Evolutionary conservation across 257 asterid species (phyloP).

Genomic region (Parsonsia alboflavescens): DNA sequence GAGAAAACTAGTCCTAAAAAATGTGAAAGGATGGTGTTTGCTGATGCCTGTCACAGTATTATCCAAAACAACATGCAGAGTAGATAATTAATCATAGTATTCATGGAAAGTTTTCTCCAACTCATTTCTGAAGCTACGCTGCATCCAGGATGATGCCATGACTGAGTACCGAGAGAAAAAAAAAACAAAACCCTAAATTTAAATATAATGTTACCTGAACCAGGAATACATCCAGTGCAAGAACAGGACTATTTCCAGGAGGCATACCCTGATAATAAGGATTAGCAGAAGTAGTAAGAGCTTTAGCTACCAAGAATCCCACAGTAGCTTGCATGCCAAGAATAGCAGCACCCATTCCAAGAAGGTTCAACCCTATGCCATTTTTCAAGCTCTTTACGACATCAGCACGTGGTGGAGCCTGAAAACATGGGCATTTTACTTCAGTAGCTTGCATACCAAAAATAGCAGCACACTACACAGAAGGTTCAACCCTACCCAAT

Average conservation of each 20-base stretch:
- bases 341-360: conserved; percentile 94
- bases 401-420: conserved; percentile 99
- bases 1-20: conserved; percentile 81
- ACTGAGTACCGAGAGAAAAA: not conserved
- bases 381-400: conserved; percentile 81
- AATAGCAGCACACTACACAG: conserved; percentile 76
- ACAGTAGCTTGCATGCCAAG: conserved; percentile 98
- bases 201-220: conserved; percentile 70
- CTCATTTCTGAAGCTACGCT: not conserved
- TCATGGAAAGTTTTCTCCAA: not conserved
- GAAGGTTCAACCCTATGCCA: conserved; percentile 67
- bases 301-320: conserved; percentile 92
- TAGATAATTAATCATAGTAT: not conserved
- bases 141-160: not conserved
- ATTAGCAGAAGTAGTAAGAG: conserved; percentile 83
- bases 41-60: conserved; percentile 63
- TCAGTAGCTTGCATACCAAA: conserved; percentile 92
- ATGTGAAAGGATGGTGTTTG: conserved; percentile 89
- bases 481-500: conserved; percentile 66
- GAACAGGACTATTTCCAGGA: conserved; percentile 79
- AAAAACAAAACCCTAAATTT: not conserved
- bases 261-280: conserved; percentile 77
- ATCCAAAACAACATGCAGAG: not conserved
- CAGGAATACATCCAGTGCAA: conserved; percentile 91
- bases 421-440: conserved; percentile 27